Percentiles rank a stretch among this genome's conserved stretches.
phyloP scores from a whole-genome alignment of 352 stramenopile species.

The Phytophthora sansomeana region DNA sequence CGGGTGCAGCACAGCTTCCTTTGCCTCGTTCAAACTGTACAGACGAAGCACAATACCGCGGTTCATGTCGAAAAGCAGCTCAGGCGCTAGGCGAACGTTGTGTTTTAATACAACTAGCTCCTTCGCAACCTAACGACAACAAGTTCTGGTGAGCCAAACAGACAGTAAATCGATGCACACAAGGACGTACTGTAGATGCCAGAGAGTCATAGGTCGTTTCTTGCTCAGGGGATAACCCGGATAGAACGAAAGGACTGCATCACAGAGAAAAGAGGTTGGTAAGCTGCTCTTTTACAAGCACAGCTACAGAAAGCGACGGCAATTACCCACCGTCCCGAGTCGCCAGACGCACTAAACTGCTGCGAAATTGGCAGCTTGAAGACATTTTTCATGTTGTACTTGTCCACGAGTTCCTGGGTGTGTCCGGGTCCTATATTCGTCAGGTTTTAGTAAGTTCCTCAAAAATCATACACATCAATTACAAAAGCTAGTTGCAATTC shows the following conservation, averaged over 20 bases:
- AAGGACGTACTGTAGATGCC: slow-evolving; percentile 55
- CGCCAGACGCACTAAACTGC: slow-evolving; percentile 73
- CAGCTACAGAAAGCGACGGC: not conserved
- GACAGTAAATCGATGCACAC: not conserved
- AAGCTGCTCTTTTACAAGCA: not conserved
- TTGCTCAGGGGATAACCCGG: slow-evolving; percentile 67
- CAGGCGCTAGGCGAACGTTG: slow-evolving; percentile 68
- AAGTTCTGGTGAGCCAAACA: not conserved
- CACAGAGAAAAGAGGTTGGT: slow-evolving; percentile 1
- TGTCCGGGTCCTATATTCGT: slow-evolving; percentile 64
- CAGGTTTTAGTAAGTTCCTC: not conserved
- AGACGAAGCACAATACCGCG: slow-evolving; percentile 83
- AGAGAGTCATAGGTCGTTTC: slow-evolving; percentile 75
- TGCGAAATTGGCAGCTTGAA: slow-evolving; percentile 88
- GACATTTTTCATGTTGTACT: slow-evolving; percentile 86
- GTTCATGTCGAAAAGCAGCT: slow-evolving; percentile 82
- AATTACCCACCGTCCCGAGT: slow-evolving; percentile 71
- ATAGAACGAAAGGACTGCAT: slow-evolving; percentile 82
- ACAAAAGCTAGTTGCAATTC: not conserved
- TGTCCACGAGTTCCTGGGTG: slow-evolving; percentile 77
- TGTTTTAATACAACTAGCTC: slow-evolving; percentile 84
- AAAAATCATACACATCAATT: not conserved
- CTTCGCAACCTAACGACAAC: slow-evolving; percentile 64
- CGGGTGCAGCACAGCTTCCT: slow-evolving; percentile 78
- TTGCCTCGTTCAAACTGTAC: slow-evolving; percentile 74